Evolutionary conservation across 139 green algal species (phyloP), one percentile per base, ranked within the genome.

Genomic region (Edaphochlamys debaryana): DNA sequence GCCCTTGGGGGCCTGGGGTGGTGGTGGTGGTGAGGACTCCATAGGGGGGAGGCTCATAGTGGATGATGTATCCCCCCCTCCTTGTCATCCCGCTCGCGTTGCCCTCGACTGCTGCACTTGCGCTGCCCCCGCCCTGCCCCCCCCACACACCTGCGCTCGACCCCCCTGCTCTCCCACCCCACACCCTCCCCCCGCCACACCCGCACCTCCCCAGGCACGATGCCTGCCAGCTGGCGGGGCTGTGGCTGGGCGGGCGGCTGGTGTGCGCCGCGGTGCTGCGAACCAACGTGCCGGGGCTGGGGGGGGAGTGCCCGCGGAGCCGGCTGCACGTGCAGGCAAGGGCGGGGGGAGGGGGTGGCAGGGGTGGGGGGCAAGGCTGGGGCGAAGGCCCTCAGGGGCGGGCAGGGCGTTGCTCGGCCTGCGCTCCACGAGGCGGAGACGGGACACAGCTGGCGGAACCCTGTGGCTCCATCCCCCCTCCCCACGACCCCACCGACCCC

Each of bases 161-260:
- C 29, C 60, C 15, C 60, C 60, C 4, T 20, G 30, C 5, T 37
- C 7, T 37, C 30, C 17, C 11, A 67, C 5, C 64, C 13, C 66
- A 32, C 7, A 0, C 38, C 23, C 8, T 36, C 48, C 9, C 42
- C 30, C 6, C 36, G 17, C 11, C 41, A 17, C 3, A 4, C 68
- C 41, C 69, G 3, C 40, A 13, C 27, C 38, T 2, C 38, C 22
- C 29, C 71, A 79, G 71, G 13, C 19, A 52, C 8, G 50, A 79
- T 36, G 50, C 71, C 50, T 79, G 71, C 71, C 71, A 66, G 71
- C 34, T 79, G 34, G 71, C 71, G 34, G 71, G 71, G 7, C 34
- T 79, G 50, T 79, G 71, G 71, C 34, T 79, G 71, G 71, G 71
- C 52, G 36, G 34, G 6, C 50, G 63, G 34, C n/a, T 50, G 34